A percentile compares a stretch with the other conserved stretches of the same genome.
Conservation (phyloP, 108 stramenopile genomes). For the Stephanodiscus triporus region DNA sequence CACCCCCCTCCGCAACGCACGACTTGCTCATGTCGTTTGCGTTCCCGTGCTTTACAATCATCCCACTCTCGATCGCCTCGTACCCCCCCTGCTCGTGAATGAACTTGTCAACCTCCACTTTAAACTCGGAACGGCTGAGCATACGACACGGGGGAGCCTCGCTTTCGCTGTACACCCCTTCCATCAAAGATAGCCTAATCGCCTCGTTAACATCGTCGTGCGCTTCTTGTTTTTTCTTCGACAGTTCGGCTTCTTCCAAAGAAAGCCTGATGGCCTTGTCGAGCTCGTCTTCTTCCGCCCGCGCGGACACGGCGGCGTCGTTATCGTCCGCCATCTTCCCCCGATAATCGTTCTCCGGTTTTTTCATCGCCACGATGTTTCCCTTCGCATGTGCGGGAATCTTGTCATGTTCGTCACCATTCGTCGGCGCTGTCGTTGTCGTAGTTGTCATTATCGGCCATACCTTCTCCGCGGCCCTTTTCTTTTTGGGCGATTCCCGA, state of each 20-base stretch:
- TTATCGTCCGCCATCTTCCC: not conserved
- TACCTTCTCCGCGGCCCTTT: not conserved
- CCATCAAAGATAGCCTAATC: not conserved
- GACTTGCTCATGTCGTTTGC: conserved; percentile 2
- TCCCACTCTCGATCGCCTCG: conserved; percentile 23
- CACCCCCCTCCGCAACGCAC: conserved; percentile 8
- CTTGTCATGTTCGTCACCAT: not conserved
- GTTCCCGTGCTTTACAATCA: conserved; percentile 19
- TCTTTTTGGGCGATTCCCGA: not conserved
- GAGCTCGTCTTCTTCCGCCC: not conserved
- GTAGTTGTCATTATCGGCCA: no score
- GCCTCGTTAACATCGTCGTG: not conserved
- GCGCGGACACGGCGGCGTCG: not conserved
- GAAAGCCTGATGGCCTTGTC: not conserved
- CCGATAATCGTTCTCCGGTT: not conserved
- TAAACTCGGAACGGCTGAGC: conserved; percentile 4
- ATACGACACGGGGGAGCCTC: not conserved
- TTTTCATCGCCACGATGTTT: not conserved
- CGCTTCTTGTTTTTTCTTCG: not conserved
- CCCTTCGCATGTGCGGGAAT: not conserved
- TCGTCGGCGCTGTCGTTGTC: not conserved
- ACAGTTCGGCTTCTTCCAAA: not conserved
- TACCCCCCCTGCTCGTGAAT: conserved; percentile 12
- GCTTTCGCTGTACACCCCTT: not conserved
- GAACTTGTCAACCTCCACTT: conserved; percentile 5